These are phyloP conservation scores for Dichotomopilus funicola DNA, from an alignment of 2,329 filamentous ascomycete genomes.

Conservation along the genomic window DNA sequence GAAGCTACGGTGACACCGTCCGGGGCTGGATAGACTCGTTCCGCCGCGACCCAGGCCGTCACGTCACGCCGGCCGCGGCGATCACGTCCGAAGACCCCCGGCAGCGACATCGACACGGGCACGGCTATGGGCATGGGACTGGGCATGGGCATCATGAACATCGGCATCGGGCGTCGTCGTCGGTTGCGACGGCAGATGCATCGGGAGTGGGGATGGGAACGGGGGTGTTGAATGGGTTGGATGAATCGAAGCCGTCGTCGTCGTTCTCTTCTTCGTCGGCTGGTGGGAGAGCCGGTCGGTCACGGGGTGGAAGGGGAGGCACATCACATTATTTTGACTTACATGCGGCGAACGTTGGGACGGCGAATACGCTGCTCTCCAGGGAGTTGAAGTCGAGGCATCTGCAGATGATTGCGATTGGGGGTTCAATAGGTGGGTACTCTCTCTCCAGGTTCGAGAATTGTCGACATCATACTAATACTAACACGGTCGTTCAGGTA, in stretches of 20 bases:
- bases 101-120: conserved; percentile 5
- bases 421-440: conserved; percentile 70
- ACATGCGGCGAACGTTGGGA: conserved; percentile 59
- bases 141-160: no score
- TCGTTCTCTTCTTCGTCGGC: no score
- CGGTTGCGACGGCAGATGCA: neutral
- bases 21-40: conserved; percentile 53
- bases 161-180: neutral
- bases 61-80: conserved; percentile 36
- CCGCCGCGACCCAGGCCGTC: conserved; percentile 50
- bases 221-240: neutral
- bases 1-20: conserved; percentile 27
- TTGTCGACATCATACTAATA: neutral
- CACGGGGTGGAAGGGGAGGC: neutral
- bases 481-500: conserved; percentile 42
- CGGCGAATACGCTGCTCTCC: conserved; percentile 67
- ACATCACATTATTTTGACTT: conserved; percentile 48
- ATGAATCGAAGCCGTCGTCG: neutral
- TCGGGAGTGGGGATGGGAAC: neutral
- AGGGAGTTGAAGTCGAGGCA: conserved; percentile 77
- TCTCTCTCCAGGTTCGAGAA: neutral
- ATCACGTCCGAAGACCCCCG: conserved; percentile 7
- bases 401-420: conserved; percentile 96
- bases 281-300: neutral
- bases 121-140: neutral